A percentile compares a stretch with the other conserved stretches of the same genome.
These are phyloP conservation scores for Cucurbita argyrosperma DNA, from an alignment of 306 rosid genomes.

Conservation along the genomic window DNA sequence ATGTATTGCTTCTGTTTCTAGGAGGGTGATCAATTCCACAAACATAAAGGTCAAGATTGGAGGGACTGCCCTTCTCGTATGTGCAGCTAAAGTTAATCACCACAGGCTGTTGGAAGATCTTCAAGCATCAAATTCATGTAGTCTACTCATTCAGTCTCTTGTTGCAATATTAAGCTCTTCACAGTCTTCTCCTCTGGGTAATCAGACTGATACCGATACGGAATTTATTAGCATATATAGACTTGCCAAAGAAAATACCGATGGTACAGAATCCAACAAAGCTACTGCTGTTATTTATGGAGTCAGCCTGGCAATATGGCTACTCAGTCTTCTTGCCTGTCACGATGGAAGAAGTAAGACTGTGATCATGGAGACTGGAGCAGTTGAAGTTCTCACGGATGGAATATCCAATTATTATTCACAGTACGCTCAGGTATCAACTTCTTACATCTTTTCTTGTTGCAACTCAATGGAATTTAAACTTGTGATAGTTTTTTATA, in stretches of 20 bases:
- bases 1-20: slow-evolving; percentile 58
- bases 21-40: slow-evolving; percentile 62
- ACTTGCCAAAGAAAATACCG: slow-evolving; percentile 33
- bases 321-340: slow-evolving; percentile 76
- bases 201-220: slow-evolving; percentile 23
- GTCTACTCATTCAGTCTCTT: slow-evolving; percentile 61
- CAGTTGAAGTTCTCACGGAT: slow-evolving; percentile 71
- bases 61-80: slow-evolving; percentile 76
- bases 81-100: slow-evolving; percentile 69
- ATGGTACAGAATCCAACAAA: slow-evolving; percentile 25
- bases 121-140: slow-evolving; percentile 34
- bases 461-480: no score
- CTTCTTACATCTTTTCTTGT: not conserved
- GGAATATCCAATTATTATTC: slow-evolving; percentile 63
- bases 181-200: slow-evolving; percentile 28
- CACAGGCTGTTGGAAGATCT: slow-evolving; percentile 76
- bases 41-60: slow-evolving; percentile 65
- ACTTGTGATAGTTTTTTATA: no score
- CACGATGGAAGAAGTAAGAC: slow-evolving; percentile 55
- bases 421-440: slow-evolving; percentile 67
- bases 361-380: slow-evolving; percentile 85
- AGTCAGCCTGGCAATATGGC: slow-evolving; percentile 72
- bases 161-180: slow-evolving; percentile 48
- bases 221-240: slow-evolving; percentile 59
- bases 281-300: slow-evolving; percentile 50